Base-by-base conservation (phyloP, 106 monocot genomes). In the Phalaenopsis equestris region DNA sequence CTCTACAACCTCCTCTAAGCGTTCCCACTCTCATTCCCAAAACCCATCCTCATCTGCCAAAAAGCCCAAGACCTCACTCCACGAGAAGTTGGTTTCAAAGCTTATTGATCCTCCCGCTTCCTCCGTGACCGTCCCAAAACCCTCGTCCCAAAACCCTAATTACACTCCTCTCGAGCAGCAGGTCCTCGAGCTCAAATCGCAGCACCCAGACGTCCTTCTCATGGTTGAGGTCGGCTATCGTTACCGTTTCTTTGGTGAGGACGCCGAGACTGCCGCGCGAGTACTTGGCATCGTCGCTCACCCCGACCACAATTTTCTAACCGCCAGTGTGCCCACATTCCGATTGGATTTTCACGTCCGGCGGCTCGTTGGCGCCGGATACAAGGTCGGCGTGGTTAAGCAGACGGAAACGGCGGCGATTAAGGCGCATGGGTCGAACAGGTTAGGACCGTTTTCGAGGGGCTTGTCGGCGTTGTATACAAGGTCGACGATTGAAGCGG, bases 341-440 rank as follows among this genome's bases (percentile, higher is more conserved):
- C 90, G 99, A 56, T 48, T 99, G 41, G 42, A 82, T 56, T 85
- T 95, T 76, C 93, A 99, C 72, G 93, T 93, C 16, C 78, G 95
- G 78, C 81, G 95, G 43, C 88, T 95, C 7, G 99, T 95, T 48
- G 82, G 21, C 4, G 93, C 91, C 5, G 99, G 99, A 17, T 87
- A 81, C 81, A 99, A 93, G 91, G 99, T 99, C 46, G 99, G 99
- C 12, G 95, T 99, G 5, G 95, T 99, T 64, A 95, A 87, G 80
- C 99, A 99, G 89, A 95, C 93, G 5, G 99, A 99, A 86, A 95
- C 99, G 0, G 90, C 99, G 12, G 88, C 89, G 19, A 95, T 99
- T 38, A 99, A 99, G 85, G 89, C 93, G 0, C 91, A 91, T 36
- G 93, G 91, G 11, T 52, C 52, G 78, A 94, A 93, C 80, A 79